Evolutionary conservation across 345 rosid genomes (phyloP).

Genomic region (Schrenkiella parvula): DNA sequence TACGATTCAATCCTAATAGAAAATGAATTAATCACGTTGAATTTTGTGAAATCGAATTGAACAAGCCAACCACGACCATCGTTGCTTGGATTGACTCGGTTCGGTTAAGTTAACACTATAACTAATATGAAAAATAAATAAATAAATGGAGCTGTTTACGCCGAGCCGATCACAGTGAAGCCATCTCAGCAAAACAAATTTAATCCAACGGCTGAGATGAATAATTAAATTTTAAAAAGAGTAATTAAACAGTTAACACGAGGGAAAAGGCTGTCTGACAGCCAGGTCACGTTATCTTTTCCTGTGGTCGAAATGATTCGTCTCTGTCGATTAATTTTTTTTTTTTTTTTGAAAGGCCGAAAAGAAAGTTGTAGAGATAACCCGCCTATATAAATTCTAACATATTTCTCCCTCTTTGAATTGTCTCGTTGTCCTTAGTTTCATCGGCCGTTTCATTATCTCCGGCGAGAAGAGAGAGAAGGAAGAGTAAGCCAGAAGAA

Average conservation of each 20-base stretch:
- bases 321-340: conserved; percentile 12
- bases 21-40: conserved; percentile 16
- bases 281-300: conserved; percentile 42
- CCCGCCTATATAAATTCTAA: conserved; percentile 36
- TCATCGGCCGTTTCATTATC: conserved; percentile 22
- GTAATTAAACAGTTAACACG: conserved; percentile 10
- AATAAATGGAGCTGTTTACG: conserved; percentile 23
- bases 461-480: conserved; percentile 26
- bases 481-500: background rate
- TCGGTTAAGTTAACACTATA: conserved; percentile 16
- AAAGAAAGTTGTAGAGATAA: conserved; percentile 20
- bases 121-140: background rate
- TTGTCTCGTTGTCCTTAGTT: conserved; percentile 24
- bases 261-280: conserved; percentile 41
- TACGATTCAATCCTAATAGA: background rate
- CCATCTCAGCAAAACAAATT: conserved; percentile 18
- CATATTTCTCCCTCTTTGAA: conserved; percentile 18
- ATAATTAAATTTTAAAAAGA: background rate
- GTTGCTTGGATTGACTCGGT: conserved; percentile 31
- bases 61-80: conserved; percentile 35
- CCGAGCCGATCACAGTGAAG: conserved; percentile 25
- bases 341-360: conserved; percentile 25
- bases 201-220: conserved; percentile 27
- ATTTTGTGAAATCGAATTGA: background rate
- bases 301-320: conserved; percentile 37